Base-by-base conservation (phyloP, 441 rosid genomes). In the Populus hybrid region DNA sequence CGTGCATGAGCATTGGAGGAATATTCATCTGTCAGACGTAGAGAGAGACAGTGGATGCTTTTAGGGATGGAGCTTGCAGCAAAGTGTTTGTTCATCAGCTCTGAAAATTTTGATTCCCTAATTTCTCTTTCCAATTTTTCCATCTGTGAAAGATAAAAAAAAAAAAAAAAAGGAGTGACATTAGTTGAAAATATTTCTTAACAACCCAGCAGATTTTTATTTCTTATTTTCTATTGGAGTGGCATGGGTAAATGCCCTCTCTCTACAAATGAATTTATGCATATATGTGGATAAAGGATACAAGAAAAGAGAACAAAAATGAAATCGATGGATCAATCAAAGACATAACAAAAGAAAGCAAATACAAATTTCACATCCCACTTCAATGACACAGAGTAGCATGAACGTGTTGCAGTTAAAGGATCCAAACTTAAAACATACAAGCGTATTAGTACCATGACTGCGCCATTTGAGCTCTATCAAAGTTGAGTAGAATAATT, bases 1-100 rank as follows among this genome's bases (percentile, higher is more conserved):
- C 99, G 98, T 74, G 99, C 99, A 74, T 91, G 96, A 79, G 99
- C 98, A 86, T 96, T 96, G 61, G 98, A 92, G 78, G 99, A 94
- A 85, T 96, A 96, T 83, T 96, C 99, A 84, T 94, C 98, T 9
- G 98, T 94, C 81, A 96, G 86, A 74, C 94, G 94, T 57, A 94
- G 85, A 83, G 98, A 86, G 79, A 96, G 98, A 82, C 99, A 96
- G 76, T 94, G 91, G 85, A 96, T 87, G 86, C 98, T 94, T 89
- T 94, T 96, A 7, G 99, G 98, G 80, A 96, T 88, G 83, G 99
- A 96, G 84, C 94, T 91, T 78, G 99, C 99, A 78, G 99, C 98
- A 78, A 94, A 93, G 85, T 96, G 99, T 86, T 96, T 96, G 88
- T 94, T 94, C 92, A 90, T 94, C 78, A 94, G 90, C 82, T 96